These are phyloP conservation scores for Suillus luteus DNA, from an alignment of 768 basidiomycete genomes.

Conservation along the genomic window DNA sequence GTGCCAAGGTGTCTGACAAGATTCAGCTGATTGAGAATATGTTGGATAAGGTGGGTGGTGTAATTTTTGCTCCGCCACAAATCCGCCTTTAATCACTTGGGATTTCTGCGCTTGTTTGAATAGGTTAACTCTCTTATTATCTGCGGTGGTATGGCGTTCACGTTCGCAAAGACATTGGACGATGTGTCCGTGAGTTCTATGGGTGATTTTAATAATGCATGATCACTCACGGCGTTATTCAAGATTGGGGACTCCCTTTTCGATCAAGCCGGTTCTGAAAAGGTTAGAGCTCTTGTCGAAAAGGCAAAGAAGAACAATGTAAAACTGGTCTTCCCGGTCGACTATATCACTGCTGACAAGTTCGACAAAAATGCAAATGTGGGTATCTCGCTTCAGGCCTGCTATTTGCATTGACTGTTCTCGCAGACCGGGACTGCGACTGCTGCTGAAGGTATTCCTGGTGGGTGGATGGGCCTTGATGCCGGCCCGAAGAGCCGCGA, in stretches of 20 bases:
- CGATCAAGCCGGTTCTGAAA: conserved; percentile 84
- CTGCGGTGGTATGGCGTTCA: conserved; percentile 98
- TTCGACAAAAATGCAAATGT: conserved; percentile 92
- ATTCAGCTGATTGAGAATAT: conserved; percentile 99
- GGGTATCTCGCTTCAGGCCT: conserved; percentile 20
- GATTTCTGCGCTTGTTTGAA: conserved; percentile 3
- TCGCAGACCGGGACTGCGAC: conserved; percentile 71
- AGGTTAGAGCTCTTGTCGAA: conserved; percentile 80
- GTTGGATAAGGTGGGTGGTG: conserved; percentile 83
- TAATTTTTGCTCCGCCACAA: background rate
- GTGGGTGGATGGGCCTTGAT: conserved; percentile 95
- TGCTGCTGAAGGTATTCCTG: conserved; percentile 85
- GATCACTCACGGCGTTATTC: conserved; percentile 10
- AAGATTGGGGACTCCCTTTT: conserved; percentile 96
- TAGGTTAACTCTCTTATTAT: conserved; percentile 96
- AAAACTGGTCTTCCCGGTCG: conserved; percentile 93
- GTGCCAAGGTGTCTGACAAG: conserved; percentile 99
- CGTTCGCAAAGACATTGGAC: conserved; percentile 94
- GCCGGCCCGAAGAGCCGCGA: conserved; percentile 82
- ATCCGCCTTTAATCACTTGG: background rate
- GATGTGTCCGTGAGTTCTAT: conserved; percentile 58
- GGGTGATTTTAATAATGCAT: background rate
- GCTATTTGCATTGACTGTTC: conserved; percentile 5
- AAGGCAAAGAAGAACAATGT: conserved; percentile 93
- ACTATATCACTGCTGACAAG: conserved; percentile 93